phyloP scores from a whole-genome alignment of 73 alveolate species.

The Paramecium tetraurelia region DNA sequence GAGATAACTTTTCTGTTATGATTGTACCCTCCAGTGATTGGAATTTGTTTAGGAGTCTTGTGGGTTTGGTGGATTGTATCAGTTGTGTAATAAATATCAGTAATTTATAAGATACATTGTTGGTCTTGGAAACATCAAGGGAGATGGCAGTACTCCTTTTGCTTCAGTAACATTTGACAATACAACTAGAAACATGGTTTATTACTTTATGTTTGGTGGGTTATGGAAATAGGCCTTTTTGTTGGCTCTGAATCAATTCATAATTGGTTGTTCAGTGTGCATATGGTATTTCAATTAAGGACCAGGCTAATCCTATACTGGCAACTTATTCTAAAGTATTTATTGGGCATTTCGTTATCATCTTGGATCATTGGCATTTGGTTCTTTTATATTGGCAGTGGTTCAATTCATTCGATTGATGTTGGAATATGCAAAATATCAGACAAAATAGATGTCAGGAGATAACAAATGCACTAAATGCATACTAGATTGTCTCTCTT shows the following conservation, averaged over 20 bases:
- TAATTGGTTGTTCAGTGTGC: slow-evolving; percentile 84
- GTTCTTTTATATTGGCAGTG: slow-evolving; percentile 89
- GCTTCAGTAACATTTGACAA: slow-evolving; percentile 82
- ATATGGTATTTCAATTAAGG: slow-evolving; percentile 93
- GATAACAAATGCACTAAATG: slow-evolving; percentile 74
- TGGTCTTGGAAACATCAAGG: slow-evolving; percentile 77
- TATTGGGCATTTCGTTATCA: slow-evolving; percentile 90
- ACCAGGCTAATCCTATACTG: slow-evolving; percentile 76
- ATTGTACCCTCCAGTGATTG: slow-evolving; percentile 86
- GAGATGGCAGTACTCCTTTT: slow-evolving; percentile 65
- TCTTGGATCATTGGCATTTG: slow-evolving; percentile 93
- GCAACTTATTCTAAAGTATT: slow-evolving; percentile 68
- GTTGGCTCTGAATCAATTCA: slow-evolving; percentile 82
- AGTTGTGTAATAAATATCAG: slow-evolving; percentile 60
- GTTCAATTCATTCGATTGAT: slow-evolving; percentile 84
- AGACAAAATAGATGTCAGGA: slow-evolving; percentile 70
- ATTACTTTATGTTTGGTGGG: slow-evolving; percentile 84
- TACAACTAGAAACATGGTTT: slow-evolving; percentile 76
- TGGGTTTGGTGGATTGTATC: slow-evolving; percentile 79
- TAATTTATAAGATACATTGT: slow-evolving; percentile 45
- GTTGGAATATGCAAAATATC: slow-evolving; percentile 78
- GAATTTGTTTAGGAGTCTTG: slow-evolving; percentile 65
- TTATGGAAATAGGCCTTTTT: slow-evolving; percentile 87
- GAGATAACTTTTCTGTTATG: slow-evolving; percentile 71
- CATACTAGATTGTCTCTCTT: slow-evolving; percentile 78